Evolutionary conservation across 192 early-diverging fungal species (phyloP).

Genomic region (Entrophospora sp.): DNA sequence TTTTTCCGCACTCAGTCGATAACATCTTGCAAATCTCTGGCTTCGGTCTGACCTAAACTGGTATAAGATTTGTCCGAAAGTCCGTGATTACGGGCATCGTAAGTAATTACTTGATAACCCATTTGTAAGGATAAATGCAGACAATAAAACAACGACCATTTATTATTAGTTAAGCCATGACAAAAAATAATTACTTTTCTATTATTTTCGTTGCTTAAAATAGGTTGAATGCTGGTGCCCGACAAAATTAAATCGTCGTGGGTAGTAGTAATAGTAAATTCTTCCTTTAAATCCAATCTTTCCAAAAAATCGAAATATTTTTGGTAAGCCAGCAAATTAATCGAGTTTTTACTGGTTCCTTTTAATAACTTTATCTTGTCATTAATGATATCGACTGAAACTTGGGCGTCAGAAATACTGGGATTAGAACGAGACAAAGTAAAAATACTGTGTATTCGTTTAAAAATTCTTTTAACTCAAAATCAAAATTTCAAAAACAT

Average conservation of each 20-base stretch:
- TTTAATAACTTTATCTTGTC: background rate
- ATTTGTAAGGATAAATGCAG: background rate
- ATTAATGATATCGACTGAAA: background rate
- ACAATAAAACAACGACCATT: background rate
- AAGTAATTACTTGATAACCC: background rate
- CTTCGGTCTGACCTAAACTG: background rate
- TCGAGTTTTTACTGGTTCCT: background rate
- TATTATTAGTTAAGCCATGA: background rate
- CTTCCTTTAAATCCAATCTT: background rate
- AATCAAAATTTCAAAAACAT: background rate
- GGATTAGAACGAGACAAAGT: background rate
- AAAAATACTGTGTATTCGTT: background rate
- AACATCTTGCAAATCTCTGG: background rate
- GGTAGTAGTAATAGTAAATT: background rate
- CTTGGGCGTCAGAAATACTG: background rate
- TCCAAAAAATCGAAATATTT: background rate
- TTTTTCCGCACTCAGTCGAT: background rate
- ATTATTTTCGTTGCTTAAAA: background rate
- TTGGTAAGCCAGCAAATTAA: background rate
- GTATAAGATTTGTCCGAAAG: background rate
- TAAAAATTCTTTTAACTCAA: background rate
- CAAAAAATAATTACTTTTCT: background rate
- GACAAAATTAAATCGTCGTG: background rate
- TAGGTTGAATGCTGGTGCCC: background rate
- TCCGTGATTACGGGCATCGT: background rate